phyloP scores from a whole-genome alignment of 2,329 filamentous ascomycete genomes.

The Fusarium bulbicola region DNA sequence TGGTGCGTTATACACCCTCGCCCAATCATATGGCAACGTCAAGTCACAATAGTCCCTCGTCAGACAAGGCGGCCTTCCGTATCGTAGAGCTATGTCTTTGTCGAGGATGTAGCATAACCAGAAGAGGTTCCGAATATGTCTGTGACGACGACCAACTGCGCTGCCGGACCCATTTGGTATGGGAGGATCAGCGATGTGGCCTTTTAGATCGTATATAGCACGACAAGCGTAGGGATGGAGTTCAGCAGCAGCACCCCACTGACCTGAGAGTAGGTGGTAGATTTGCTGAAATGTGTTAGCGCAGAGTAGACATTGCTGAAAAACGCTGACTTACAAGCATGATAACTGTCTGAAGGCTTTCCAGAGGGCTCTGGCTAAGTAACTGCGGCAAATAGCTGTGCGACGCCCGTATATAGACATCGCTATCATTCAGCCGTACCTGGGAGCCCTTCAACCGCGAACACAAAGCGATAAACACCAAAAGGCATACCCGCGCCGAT shows the following conservation, averaged over 20 bases:
- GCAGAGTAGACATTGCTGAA: fast-evolving
- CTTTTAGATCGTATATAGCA: neutral
- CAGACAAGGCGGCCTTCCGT: neutral
- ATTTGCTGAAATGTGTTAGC: neutral
- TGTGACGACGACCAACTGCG: neutral
- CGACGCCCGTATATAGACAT: neutral
- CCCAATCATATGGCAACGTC: neutral
- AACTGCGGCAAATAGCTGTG: neutral
- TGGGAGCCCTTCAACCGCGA: neutral
- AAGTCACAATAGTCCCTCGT: neutral
- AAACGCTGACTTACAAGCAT: neutral
- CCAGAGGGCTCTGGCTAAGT: fast-evolving
- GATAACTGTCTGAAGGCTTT: neutral
- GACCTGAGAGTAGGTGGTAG: neutral
- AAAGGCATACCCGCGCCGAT: neutral
- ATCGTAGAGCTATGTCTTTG: neutral
- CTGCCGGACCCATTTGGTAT: fast-evolving
- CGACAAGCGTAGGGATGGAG: neutral
- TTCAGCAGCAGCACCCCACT: neutral
- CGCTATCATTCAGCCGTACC: fast-evolving
- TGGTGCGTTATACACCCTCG: neutral
- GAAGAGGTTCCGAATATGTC: neutral
- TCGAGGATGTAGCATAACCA: neutral
- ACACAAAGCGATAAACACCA: neutral
- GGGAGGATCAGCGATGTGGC: neutral